These are phyloP conservation scores for Schwanniomyces etchellsii DNA, from an alignment of 1,139 yeast genomes.

Conservation along the genomic window DNA sequence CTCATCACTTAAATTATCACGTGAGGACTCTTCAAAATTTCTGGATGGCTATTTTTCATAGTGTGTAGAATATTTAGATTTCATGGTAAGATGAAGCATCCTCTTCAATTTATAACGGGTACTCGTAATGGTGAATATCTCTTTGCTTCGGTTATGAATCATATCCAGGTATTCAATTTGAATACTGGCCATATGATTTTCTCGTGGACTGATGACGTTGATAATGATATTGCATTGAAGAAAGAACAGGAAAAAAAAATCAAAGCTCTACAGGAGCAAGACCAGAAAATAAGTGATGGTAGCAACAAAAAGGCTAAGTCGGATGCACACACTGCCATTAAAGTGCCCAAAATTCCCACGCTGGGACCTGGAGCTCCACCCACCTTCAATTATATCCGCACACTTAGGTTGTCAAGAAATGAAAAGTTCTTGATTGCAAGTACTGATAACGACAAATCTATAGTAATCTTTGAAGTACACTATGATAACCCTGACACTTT, in stretches of 20 bases:
- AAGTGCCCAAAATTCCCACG: slow-evolving; percentile 50
- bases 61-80: background rate
- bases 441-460: slow-evolving; percentile 81
- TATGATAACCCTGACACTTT: slow-evolving; percentile 22
- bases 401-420: slow-evolving; percentile 43
- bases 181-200: slow-evolving; percentile 33
- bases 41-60: too few species aligned
- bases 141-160: slow-evolving; percentile 53
- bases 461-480: slow-evolving; percentile 52
- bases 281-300: slow-evolving; percentile 12
- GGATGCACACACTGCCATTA: slow-evolving; percentile 21
- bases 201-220: slow-evolving; percentile 55
- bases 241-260: slow-evolving; percentile 42
- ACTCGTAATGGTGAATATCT: slow-evolving; percentile 40
- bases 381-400: slow-evolving; percentile 59
- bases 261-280: slow-evolving; percentile 17
- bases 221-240: slow-evolving; percentile 32
- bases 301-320: slow-evolving; percentile 25
- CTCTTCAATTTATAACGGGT: slow-evolving; percentile 52
- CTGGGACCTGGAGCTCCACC: slow-evolving; percentile 70
- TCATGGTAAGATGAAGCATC: slow-evolving; percentile 52
- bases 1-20: too few species aligned
- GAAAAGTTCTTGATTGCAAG: slow-evolving; percentile 58
- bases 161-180: slow-evolving; percentile 44
- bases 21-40: too few species aligned